Conservation (phyloP, 2,329 filamentous ascomycete species). For the Monilinia laxa region DNA sequence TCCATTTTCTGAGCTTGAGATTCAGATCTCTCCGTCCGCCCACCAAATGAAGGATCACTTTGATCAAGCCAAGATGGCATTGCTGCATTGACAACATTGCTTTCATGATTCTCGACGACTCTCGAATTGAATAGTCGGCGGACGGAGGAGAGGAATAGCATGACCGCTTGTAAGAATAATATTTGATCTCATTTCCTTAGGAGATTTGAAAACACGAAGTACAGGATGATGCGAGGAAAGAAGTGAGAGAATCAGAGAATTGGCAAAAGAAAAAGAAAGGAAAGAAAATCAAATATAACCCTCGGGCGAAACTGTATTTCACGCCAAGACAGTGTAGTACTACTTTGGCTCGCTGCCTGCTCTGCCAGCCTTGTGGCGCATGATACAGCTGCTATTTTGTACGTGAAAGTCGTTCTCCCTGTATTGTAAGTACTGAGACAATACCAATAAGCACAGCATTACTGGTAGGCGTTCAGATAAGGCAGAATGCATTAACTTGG, state of each 20-base stretch:
- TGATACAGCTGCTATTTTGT: not conserved
- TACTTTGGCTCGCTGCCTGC: not conserved
- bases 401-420: not conserved
- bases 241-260: not conserved
- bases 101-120: not conserved
- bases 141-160: conserved; percentile 17
- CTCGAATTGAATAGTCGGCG: conserved; percentile 2
- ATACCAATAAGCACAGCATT: no score
- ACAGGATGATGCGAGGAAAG: not conserved
- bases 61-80: not conserved
- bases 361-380: not conserved
- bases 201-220: not conserved
- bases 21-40: not conserved
- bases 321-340: not conserved
- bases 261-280: not conserved
- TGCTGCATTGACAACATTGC: not conserved
- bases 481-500: not conserved
- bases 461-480: not conserved
- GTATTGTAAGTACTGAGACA: no score
- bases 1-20: conserved; percentile 6
- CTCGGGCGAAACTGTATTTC: not conserved
- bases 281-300: not conserved
- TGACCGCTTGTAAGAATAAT: conserved; percentile 3
- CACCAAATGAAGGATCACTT: not conserved
- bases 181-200: conserved; percentile 12